Conservation (phyloP, 805 yeast species). For the Kodamaea jinghongensis region DNA sequence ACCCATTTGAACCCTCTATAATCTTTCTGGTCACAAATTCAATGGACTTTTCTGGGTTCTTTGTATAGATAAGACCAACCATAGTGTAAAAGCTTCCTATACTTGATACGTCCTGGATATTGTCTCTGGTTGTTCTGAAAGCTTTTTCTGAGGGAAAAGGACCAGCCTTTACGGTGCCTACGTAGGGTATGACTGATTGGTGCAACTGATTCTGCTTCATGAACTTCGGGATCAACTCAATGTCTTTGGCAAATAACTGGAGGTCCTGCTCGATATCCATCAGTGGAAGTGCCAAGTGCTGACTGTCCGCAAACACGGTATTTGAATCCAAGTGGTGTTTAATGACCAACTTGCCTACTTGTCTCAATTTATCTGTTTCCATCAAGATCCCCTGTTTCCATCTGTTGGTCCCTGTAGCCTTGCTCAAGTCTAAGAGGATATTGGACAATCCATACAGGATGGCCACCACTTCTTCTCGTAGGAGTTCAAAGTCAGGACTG, state of each 20-base stretch:
- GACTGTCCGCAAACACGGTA: slow-evolving; percentile 28
- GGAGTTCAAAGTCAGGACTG: slow-evolving; percentile 18
- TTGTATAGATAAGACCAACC: slow-evolving; percentile 32
- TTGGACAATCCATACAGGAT: slow-evolving; percentile 32
- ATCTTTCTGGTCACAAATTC: slow-evolving; percentile 20
- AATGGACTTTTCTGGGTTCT: slow-evolving; percentile 25
- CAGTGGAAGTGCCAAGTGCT: slow-evolving; percentile 28
- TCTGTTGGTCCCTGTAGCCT: neutral
- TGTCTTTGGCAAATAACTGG: slow-evolving; percentile 17
- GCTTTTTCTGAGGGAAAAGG: slow-evolving; percentile 13
- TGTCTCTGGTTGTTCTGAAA: slow-evolving; percentile 9
- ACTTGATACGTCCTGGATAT: slow-evolving; percentile 21
- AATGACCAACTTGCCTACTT: slow-evolving; percentile 24
- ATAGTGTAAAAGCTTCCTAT: slow-evolving; percentile 38
- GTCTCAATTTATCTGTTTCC: slow-evolving; percentile 22
- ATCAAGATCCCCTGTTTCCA: neutral
- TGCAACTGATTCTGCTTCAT: slow-evolving; percentile 32
- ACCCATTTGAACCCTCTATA: slow-evolving; percentile 29
- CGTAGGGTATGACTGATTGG: slow-evolving; percentile 28
- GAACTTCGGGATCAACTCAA: slow-evolving; percentile 23
- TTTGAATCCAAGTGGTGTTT: slow-evolving; percentile 21
- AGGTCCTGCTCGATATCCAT: slow-evolving; percentile 27
- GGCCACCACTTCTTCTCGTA: slow-evolving; percentile 23
- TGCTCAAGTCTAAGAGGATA: slow-evolving; percentile 7
- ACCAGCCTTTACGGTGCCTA: slow-evolving; percentile 26